Evolutionary conservation across 2,329 filamentous ascomycete species (phyloP).

Genomic region (Cercospora sojina): DNA sequence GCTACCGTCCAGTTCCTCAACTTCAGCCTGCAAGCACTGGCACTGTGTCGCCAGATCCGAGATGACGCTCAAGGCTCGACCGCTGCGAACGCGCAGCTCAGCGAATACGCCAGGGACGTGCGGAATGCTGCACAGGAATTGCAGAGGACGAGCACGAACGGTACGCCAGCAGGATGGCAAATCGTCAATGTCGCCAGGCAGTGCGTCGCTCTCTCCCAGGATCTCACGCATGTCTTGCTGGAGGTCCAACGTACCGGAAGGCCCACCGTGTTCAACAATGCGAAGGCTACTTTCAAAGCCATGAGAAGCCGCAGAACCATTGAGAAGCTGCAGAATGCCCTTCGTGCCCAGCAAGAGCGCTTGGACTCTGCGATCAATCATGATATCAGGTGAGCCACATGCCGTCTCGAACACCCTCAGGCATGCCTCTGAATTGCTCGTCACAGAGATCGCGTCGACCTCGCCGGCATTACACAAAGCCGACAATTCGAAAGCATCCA

Average conservation of each 20-base stretch:
- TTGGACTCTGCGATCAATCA: not conserved
- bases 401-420: not conserved
- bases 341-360: not conserved
- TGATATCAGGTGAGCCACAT: not conserved
- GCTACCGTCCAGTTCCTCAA: not conserved
- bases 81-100: not conserved
- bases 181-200: not conserved
- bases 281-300: not conserved
- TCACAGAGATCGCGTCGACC: not conserved
- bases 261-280: not conserved
- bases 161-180: not conserved
- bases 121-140: not conserved
- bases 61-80: not conserved
- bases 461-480: not conserved
- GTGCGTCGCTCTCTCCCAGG: not conserved
- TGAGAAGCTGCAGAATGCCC: conserved; percentile 1
- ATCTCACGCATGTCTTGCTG: not conserved
- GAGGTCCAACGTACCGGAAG: not conserved
- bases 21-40: not conserved
- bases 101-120: not conserved
- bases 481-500: not conserved
- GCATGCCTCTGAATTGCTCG: not conserved
- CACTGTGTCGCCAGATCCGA: not conserved
- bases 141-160: not conserved
- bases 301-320: not conserved